Percentiles rank a stretch among this genome's conserved stretches.
Conservation (phyloP, 495 filamentous ascomycete genomes). For the Talaromyces nanjingensis region DNA sequence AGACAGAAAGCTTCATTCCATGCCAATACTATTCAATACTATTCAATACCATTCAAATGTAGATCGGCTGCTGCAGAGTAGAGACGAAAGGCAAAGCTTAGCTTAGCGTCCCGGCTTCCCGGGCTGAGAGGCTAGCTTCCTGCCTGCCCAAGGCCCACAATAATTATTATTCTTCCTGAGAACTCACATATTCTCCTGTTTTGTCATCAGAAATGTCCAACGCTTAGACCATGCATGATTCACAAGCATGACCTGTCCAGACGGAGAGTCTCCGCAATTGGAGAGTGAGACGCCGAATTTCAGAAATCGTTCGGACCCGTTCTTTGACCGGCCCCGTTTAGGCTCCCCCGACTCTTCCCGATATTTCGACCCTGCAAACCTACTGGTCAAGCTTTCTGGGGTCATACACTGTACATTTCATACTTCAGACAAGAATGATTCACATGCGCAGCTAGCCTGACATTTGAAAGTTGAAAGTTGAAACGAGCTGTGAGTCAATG, state of each 20-base stretch:
- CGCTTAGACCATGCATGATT: background rate
- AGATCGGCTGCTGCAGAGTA: background rate
- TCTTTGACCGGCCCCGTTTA: background rate
- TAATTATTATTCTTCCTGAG: background rate
- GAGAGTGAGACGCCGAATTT: background rate
- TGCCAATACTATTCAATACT: no score
- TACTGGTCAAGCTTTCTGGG: background rate
- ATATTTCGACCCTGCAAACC: conserved; percentile 1
- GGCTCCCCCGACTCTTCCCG: conserved; percentile 12
- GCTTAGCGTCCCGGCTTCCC: conserved; percentile 2
- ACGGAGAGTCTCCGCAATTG: background rate
- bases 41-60: background rate
- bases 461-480: background rate
- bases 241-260: background rate
- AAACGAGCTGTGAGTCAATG: background rate
- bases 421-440: background rate
- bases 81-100: background rate
- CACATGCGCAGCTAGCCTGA: background rate
- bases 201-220: background rate
- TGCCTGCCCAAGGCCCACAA: background rate
- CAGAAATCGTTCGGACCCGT: background rate
- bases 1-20: background rate
- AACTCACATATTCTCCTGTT: background rate
- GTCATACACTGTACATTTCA: background rate
- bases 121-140: background rate